Conservation (phyloP, 306 rosid species). For the Vigna trinervia region DNA sequence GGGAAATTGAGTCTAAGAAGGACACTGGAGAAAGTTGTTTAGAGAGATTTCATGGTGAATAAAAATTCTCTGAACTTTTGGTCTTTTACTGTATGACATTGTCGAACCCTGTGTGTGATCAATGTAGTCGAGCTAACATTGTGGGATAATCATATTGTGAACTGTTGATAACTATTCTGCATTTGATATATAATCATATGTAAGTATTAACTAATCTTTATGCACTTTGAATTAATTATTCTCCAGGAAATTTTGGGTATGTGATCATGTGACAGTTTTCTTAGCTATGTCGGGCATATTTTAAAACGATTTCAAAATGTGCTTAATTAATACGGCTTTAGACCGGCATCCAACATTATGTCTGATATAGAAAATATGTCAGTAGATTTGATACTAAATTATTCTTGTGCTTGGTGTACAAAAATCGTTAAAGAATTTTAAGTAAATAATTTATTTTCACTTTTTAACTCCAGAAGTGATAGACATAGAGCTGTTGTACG, state of each 20-base stretch:
- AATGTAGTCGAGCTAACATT: no score
- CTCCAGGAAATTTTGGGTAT: neutral
- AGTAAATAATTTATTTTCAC: conserved; percentile 23
- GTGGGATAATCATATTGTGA: no score
- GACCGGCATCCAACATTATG: neutral
- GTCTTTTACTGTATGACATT: neutral
- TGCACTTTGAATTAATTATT: conserved; percentile 2
- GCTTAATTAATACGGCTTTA: neutral
- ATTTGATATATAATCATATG: neutral
- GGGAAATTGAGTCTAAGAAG: neutral
- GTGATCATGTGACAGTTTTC: neutral
- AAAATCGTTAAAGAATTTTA: conserved; percentile 1
- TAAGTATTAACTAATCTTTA: neutral
- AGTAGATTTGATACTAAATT: neutral
- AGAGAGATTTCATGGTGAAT: neutral
- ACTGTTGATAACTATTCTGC: neutral
- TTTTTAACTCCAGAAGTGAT: conserved; percentile 21
- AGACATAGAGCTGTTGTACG: neutral
- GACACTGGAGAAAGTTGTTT: neutral
- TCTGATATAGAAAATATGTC: neutral
- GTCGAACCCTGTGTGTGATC: no score
- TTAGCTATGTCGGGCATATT: neutral
- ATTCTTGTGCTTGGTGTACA: neutral
- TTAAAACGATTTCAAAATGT: conserved; percentile 10
- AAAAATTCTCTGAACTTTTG: neutral